These are phyloP conservation scores for Yarrowia porcina DNA, from an alignment of 805 yeast species.

Conservation along the genomic window DNA sequence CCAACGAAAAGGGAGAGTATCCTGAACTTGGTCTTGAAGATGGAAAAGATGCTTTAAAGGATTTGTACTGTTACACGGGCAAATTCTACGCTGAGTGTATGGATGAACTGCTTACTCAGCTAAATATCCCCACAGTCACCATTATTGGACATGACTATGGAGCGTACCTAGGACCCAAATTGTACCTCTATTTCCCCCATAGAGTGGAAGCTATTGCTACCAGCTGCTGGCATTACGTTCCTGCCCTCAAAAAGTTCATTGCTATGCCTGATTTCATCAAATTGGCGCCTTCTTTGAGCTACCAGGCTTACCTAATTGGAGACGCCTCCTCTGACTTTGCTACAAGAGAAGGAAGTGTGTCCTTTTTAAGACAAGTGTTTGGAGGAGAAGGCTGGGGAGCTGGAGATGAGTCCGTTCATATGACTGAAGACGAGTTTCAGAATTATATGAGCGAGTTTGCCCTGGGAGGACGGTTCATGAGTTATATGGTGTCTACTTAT, in stretches of 20 bases:
- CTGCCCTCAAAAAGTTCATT: background rate
- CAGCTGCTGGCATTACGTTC: constrained; percentile 10
- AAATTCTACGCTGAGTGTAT: constrained; percentile 9
- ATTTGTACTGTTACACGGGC: constrained; percentile 18
- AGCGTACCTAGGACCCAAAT: constrained; percentile 14
- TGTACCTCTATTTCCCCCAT: constrained; percentile 11
- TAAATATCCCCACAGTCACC: background rate
- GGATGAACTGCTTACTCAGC: constrained; percentile 3
- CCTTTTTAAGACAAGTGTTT: background rate
- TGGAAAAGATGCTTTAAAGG: background rate
- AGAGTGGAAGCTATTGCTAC: constrained; percentile 20
- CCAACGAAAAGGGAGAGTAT: constrained; percentile 23
- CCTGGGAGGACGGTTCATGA: constrained; percentile 3
- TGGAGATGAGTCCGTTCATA: background rate
- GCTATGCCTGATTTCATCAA: constrained; percentile 7
- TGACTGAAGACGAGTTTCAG: constrained; percentile 22
- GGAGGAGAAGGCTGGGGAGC: background rate
- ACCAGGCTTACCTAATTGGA: constrained; percentile 12
- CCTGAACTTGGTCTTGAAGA: constrained; percentile 21
- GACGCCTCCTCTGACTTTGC: background rate
- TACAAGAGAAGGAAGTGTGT: background rate
- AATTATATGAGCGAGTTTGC: constrained; percentile 22
- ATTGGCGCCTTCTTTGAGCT: background rate
- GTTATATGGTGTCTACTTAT: constrained; percentile 10
- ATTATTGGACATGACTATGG: constrained; percentile 24